Conservation (phyloP, 2,329 filamentous ascomycete species). For the Beauveria rudraprayagi region DNA sequence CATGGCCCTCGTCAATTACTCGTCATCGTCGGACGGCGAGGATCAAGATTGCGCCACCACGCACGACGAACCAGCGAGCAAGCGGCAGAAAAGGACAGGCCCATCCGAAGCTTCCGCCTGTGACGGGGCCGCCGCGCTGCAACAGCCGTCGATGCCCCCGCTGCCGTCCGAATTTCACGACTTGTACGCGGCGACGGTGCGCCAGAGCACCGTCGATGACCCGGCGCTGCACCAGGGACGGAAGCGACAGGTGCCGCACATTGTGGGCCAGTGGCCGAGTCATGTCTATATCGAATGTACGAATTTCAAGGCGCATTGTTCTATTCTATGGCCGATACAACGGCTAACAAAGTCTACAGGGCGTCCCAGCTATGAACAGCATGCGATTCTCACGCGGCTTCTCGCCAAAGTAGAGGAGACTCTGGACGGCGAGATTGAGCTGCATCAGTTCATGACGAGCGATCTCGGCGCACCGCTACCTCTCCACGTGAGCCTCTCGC, state of each 20-base stretch:
- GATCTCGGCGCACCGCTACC: slow-evolving; percentile 72
- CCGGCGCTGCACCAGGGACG: slow-evolving; percentile 79
- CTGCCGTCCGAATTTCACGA: slow-evolving; percentile 78
- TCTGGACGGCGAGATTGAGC: slow-evolving; percentile 26
- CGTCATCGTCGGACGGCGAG: slow-evolving; percentile 29
- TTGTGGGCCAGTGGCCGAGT: slow-evolving; percentile 84
- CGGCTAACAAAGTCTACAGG: slow-evolving; percentile 31
- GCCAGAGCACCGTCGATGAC: slow-evolving; percentile 72
- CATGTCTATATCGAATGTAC: slow-evolving; percentile 91
- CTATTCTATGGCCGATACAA: neutral
- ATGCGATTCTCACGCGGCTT: slow-evolving; percentile 36
- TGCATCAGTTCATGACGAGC: slow-evolving; percentile 66
- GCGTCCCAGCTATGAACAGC: slow-evolving; percentile 44
- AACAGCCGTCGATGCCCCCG: slow-evolving; percentile 43
- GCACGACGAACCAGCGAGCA: neutral
- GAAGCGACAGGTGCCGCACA: slow-evolving; percentile 72
- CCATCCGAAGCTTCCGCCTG: neutral
- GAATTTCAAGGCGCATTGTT: slow-evolving; percentile 18
- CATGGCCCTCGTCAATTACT: slow-evolving; percentile 62
- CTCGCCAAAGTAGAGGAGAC: slow-evolving; percentile 29
- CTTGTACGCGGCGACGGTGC: slow-evolving; percentile 75
- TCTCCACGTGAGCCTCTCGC: slow-evolving; percentile 84
- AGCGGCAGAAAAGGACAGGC: neutral
- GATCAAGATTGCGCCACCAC: slow-evolving; percentile 1
- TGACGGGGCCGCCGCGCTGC: neutral